Base-by-base conservation (phyloP, 495 filamentous ascomycete species). In the Cenococcum geophilum region DNA sequence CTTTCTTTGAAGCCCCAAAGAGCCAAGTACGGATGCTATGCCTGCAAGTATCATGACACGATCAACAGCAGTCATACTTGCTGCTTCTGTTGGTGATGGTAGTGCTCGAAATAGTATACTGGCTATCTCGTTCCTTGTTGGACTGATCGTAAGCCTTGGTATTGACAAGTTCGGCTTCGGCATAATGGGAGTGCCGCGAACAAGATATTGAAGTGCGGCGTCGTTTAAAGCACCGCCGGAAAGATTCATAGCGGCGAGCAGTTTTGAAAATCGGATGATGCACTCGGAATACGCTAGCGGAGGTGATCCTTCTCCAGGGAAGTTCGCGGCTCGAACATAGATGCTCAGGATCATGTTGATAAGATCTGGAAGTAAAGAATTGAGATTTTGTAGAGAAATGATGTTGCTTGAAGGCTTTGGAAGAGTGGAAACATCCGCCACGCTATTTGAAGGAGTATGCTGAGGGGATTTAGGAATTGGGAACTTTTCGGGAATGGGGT, bases 321-420 rank as follows among this genome's bases (percentile, higher is more conserved):
- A 86, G 64, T 83, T 82, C 18, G 83, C 80, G 2, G 86, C 84
- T 57, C 89, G 83, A 47, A 81, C 83, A 75, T 97, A 97, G 34
- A 95, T 79, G 57, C 85, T 88, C 58, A 95, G 65, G 55, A 95
- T 95, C 57, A 86, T 87, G 60, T 93, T 90, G 6, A 92, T 73
- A 25, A 96, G 77, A 55, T 91, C 88, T 36, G 86, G 87, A 22
- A 91, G 68, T 0, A 89, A 72, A 52, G 77, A 76, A 25, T 83
- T 76, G 1, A 91, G 75, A 36, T 84, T 84, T 61, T 85, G 80
- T 11, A 88, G 73, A 32, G 85, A 82, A n/a, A 79, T 74, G 34
- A 78, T 68, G 42, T 80, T 76, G 61, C 77, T 83, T 22, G 78
- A 76, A 20, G 78, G 62, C 18, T 74, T 70, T 34, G 73, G 60